These are phyloP conservation scores for Neostapfia colusana DNA, from an alignment of 176 grass and related monocot species.

Conservation along the genomic window DNA sequence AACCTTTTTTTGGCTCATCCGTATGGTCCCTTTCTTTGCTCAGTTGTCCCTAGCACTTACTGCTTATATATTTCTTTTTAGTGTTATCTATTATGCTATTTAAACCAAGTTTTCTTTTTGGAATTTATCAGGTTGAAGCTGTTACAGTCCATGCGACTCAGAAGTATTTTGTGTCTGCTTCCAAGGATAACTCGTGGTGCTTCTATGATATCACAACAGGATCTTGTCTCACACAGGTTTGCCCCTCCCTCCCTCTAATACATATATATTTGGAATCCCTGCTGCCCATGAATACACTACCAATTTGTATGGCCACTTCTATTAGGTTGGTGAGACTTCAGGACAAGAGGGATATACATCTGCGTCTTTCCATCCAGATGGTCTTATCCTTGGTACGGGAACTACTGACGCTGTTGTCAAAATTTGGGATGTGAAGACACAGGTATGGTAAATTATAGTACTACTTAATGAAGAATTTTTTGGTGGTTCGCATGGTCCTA, in stretches of 20 bases:
- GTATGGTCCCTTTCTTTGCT: not conserved
- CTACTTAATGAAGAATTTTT: conserved; percentile 19
- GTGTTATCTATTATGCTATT: not conserved
- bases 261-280: not conserved
- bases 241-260: not conserved
- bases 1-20: not conserved
- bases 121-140: conserved; percentile 72
- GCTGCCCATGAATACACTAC: not conserved
- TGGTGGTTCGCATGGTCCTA: not conserved
- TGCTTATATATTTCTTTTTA: not conserved
- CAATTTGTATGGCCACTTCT: conserved; percentile 10
- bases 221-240: conserved; percentile 85
- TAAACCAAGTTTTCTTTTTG: not conserved
- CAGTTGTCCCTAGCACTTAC: not conserved
- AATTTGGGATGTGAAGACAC: conserved; percentile 99
- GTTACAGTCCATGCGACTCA: conserved; percentile 91
- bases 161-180: conserved; percentile 86
- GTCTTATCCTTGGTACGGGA: conserved; percentile 93
- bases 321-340: conserved; percentile 68
- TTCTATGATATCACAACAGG: conserved; percentile 93
- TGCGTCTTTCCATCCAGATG: conserved; percentile 88
- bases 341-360: conserved; percentile 85
- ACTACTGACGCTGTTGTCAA: conserved; percentile 75
- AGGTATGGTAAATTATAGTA: conserved; percentile 49
- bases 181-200: conserved; percentile 98